A percentile compares a stretch with the other conserved stretches of the same genome.
Conservation (phyloP, 2,329 filamentous ascomycete species). For the Exutisphaerella laricina region DNA sequence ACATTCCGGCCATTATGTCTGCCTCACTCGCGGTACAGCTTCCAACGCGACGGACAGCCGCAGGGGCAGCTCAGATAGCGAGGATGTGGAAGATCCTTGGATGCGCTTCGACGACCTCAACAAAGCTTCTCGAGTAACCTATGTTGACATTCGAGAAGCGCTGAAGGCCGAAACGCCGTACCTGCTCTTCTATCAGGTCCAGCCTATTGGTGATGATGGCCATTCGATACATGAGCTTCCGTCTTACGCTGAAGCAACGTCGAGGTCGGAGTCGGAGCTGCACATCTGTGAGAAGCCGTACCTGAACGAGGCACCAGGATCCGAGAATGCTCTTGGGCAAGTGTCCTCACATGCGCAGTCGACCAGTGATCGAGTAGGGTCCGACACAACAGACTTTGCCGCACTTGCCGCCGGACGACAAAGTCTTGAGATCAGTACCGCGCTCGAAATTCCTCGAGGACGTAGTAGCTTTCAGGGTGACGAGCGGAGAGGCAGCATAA, state of each 20-base stretch:
- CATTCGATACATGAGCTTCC: conserved; percentile 35
- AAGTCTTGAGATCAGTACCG: conserved; percentile 28
- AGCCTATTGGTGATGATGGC: conserved; percentile 72
- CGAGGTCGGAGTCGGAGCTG: conserved; percentile 25
- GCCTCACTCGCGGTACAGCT: conserved; percentile 70
- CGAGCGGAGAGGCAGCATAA: conserved; percentile 35
- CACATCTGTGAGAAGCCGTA: conserved; percentile 25
- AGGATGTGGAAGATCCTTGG: conserved; percentile 72
- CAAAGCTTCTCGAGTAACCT: conserved; percentile 58
- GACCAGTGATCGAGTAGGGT: conserved; percentile 10
- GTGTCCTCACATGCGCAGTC: conserved; percentile 12
- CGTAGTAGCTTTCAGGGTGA: conserved; percentile 37
- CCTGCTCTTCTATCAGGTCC: conserved; percentile 89
- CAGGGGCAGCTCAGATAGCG: conserved; percentile 27
- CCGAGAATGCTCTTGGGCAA: conserved; percentile 18
- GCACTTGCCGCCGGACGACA: conserved; percentile 17
- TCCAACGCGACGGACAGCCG: conserved; percentile 29
- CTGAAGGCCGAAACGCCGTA: conserved; percentile 88
- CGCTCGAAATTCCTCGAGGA: conserved; percentile 24
- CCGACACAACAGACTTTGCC: conserved; percentile 20
- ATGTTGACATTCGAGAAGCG: conserved; percentile 72
- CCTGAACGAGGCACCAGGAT: conserved; percentile 16
- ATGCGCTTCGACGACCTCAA: conserved; percentile 88
- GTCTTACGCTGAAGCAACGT: conserved; percentile 38
- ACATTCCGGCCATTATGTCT: conserved; percentile 85